Conservation (phyloP, 192 early-diverging fungal genomes). For the Pilobolus umbonatus region DNA sequence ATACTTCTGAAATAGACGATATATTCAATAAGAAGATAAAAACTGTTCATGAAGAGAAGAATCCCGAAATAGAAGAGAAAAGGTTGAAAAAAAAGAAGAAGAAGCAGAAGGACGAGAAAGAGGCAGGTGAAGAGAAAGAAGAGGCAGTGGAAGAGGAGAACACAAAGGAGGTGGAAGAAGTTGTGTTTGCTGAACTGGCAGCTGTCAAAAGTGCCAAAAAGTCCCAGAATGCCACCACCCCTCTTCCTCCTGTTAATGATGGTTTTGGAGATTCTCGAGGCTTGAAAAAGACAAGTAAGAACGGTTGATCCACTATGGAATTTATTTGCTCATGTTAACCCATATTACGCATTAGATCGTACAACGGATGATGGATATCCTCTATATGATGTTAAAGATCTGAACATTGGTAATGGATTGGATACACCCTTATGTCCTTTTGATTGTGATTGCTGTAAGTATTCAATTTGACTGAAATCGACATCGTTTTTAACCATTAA, state of each 20-base stretch:
- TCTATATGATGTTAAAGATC: conserved; percentile 30
- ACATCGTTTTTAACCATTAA: no score
- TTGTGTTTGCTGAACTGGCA: conserved; percentile 21
- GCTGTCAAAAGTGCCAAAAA: conserved; percentile 24
- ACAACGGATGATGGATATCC: conserved; percentile 34
- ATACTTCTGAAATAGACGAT: conserved; percentile 17
- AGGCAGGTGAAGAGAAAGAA: background rate
- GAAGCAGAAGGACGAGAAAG: background rate
- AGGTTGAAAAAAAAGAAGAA: background rate
- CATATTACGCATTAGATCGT: conserved; percentile 15
- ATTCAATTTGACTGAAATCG: no score
- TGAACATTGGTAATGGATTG: conserved; percentile 32
- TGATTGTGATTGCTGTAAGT: conserved; percentile 78
- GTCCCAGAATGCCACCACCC: background rate
- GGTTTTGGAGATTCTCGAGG: conserved; percentile 34
- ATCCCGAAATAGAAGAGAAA: background rate
- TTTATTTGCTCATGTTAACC: no score
- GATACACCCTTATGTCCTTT: conserved; percentile 77
- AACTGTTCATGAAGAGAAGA: background rate
- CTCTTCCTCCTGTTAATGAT: conserved; percentile 14
- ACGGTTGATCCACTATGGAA: no score
- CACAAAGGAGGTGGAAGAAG: background rate
- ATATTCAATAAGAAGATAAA: conserved; percentile 11
- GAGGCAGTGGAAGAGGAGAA: background rate
- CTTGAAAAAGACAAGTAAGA: conserved; percentile 27